phyloP scores from a whole-genome alignment of 257 asterid species.

The Penstemon barbatus region DNA sequence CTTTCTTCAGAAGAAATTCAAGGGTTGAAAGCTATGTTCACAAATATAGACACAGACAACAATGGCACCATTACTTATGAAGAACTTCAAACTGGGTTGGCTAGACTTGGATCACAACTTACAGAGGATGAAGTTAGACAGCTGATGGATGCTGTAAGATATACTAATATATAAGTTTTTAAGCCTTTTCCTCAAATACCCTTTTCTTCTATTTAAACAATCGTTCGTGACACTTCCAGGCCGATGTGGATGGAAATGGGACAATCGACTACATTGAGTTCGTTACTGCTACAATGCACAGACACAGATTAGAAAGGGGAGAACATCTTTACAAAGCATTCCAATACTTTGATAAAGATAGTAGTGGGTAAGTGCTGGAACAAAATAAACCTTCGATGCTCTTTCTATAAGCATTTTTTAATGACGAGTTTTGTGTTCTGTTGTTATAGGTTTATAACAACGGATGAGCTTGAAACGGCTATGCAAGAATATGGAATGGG shows the following conservation, averaged over 20 bases:
- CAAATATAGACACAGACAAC: conserved; percentile 80
- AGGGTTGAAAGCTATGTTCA: conserved; percentile 84
- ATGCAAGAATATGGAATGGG: conserved; percentile 83
- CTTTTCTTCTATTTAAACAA: background rate
- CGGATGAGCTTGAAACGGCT: conserved; percentile 79
- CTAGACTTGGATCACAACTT: conserved; percentile 85
- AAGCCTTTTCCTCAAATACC: background rate
- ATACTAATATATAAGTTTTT: background rate
- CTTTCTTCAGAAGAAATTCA: conserved; percentile 81
- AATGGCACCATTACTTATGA: conserved; percentile 84
- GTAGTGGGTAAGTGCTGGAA: conserved; percentile 60
- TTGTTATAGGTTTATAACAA: conserved; percentile 59
- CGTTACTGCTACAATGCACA: conserved; percentile 90
- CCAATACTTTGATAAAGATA: conserved; percentile 75
- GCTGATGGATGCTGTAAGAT: conserved; percentile 87
- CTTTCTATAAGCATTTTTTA: no score
- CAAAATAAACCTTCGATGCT: background rate
- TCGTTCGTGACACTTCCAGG: conserved; percentile 39
- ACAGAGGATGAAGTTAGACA: conserved; percentile 84
- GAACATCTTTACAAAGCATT: conserved; percentile 81
- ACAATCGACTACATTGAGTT: conserved; percentile 83
- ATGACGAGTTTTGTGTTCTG: no score
- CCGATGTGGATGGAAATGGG: conserved; percentile 94
- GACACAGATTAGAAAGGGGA: conserved; percentile 80
- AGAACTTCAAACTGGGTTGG: conserved; percentile 78